phyloP scores from a whole-genome alignment of 148 eudicot genomes.

The Gaultheria prostrata region DNA sequence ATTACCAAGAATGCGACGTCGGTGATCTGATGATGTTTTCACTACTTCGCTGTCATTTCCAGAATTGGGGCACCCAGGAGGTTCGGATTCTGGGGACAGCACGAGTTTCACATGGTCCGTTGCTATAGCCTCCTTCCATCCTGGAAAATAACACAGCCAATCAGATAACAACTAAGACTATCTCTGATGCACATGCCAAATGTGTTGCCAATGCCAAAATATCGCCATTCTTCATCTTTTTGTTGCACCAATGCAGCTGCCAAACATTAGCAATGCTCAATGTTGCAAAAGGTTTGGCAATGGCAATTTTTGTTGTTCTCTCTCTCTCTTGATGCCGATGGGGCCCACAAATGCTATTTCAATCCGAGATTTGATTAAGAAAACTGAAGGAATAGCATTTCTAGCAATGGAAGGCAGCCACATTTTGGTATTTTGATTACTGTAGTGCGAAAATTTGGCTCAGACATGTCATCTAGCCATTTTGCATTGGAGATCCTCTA shows the following conservation, averaged over 20 bases:
- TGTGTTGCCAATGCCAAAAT: background rate
- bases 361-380: background rate
- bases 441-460: background rate
- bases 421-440: background rate
- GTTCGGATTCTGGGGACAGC: constrained; percentile 35
- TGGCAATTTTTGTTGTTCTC: background rate
- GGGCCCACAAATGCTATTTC: background rate
- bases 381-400: background rate
- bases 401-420: background rate
- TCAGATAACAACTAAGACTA: constrained; percentile 3
- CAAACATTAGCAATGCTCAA: background rate
- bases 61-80: constrained; percentile 29
- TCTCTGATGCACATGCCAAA: background rate
- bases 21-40: constrained; percentile 21
- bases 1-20: constrained; percentile 22
- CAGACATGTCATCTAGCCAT: background rate
- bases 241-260: background rate
- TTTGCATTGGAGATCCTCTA: background rate
- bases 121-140: constrained; percentile 84
- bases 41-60: constrained; percentile 26
- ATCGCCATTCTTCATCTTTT: background rate
- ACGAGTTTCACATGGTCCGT: constrained; percentile 60
- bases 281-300: background rate
- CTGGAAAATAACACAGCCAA: constrained; percentile 31
- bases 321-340: background rate